Conservation (phyloP, 345 rosid species). For the Bruguiera gymnorhiza region DNA sequence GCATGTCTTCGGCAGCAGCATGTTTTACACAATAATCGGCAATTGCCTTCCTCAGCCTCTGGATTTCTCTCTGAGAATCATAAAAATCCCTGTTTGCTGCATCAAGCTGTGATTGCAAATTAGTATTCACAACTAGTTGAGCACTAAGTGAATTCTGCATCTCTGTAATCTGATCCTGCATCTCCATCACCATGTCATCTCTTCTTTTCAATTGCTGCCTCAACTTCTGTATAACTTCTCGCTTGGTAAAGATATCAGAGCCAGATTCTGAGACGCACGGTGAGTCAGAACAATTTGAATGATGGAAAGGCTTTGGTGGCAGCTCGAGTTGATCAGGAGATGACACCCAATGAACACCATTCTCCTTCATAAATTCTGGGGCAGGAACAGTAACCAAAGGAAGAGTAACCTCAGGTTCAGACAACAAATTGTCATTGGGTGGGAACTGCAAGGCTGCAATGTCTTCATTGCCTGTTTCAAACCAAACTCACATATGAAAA, state of each 20-base stretch:
- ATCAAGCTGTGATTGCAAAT: constrained; percentile 74
- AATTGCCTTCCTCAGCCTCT: constrained; percentile 79
- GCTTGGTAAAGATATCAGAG: constrained; percentile 88
- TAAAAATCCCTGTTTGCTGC: constrained; percentile 66
- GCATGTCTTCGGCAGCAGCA: constrained; percentile 34
- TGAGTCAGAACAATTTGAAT: constrained; percentile 84
- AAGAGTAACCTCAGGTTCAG: constrained; percentile 51
- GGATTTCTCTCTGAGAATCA: constrained; percentile 80
- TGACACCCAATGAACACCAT: constrained; percentile 66
- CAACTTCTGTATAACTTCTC: constrained; percentile 90
- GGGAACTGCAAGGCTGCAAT: constrained; percentile 38
- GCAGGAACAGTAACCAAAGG: constrained; percentile 72
- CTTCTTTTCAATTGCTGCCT: constrained; percentile 93
- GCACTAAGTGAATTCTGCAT: constrained; percentile 61
- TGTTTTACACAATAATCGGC: constrained; percentile 75
- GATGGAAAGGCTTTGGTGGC: constrained; percentile 74
- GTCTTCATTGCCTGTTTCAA: constrained; percentile 53
- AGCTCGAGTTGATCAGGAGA: constrained; percentile 76
- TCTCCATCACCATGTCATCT: constrained; percentile 89
- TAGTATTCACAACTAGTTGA: constrained; percentile 62
- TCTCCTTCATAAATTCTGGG: constrained; percentile 60
- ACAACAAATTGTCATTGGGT: constrained; percentile 41
- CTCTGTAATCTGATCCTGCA: constrained; percentile 89
- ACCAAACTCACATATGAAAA: constrained; percentile 18
- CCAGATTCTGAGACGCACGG: constrained; percentile 96